Evolutionary conservation across 768 basidiomycete species (phyloP), one percentile per base, ranked within the genome.

Genomic region (Dentipellis fragilis): DNA sequence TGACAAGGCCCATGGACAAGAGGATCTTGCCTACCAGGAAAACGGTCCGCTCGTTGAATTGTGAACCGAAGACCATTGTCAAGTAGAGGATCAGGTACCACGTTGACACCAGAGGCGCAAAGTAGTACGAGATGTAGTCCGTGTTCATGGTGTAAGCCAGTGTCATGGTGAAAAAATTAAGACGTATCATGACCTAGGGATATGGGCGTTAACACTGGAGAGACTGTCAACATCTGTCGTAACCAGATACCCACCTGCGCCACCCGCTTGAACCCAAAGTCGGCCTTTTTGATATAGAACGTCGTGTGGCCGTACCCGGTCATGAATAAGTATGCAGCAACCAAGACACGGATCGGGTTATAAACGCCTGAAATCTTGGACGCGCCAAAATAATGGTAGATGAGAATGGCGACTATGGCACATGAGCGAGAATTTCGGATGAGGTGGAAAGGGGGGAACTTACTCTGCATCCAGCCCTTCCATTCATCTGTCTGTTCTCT

Each of bases 391-490:
- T 93, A 93, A 69, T 95, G 93, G 65, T 96, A 95, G 63, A 93
- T 82, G n/a, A 96, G 78, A 60, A 96, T 91, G 16, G 78, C 82
- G 63, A 93, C 91, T 93, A 58, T 51, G 23, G 63, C 50, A 54
- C 16, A 11, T 36, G 11, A 14, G 23, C 10, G 16, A 17, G 10
- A n/a, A 40, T 5, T 49, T 22, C 29, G 1, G 42, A 21, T 22
- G 22, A 51, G 34, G 45, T 37, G 46, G 51, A 23, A 17, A 6
- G 36, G 51, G 11, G 21, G 37, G 7, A 19, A 68, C 86, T 55
- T 64, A 91, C 91, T 76, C 74, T 96, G 93, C 93, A 96, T 96
- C 93, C 93, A 96, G 3, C 93, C 93, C 69, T 95, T 95, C 93
- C 93, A 96, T 70, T 96, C 93, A 61, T 96, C 91, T 1, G 92